Base-by-base conservation (phyloP, 345 rosid genomes). In the thale cress (Arabidopsis thaliana) region DNA sequence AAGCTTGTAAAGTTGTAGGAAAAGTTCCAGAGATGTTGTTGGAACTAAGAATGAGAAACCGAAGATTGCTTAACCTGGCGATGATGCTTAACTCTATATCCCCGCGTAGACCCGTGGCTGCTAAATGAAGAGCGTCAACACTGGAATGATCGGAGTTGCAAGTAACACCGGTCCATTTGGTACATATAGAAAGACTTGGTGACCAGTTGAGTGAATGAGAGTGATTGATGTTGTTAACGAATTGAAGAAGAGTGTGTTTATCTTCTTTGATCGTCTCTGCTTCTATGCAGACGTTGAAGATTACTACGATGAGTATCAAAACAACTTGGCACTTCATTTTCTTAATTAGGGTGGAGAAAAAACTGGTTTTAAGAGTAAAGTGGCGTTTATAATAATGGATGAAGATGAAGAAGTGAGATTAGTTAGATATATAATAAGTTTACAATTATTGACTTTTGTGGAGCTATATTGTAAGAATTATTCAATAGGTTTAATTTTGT, bases 151-250 rank as follows among this genome's bases (percentile, higher is more conserved):
- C 82, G 13, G 57, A 32, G 68, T 80, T 85, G 79, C 99, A 93
- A 8, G 82, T 80, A 48, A 95, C 89, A 52, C 99, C 98, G 10
- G 82, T 82, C 99, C 98, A 95, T 38, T 76, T 65, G n/a, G 62
- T 75, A 78, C 99, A 95, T 2, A 93, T 76, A 7, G 88, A 62
- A 48, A 77, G 81, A 77, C 59, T 65, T 65, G 81, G 79, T 20
- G 80, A 83, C 98, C 97, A 95, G 20, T 93, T 91, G 20, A 95
- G 81, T 58, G 79, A 62, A 36, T 71, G 85, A 11, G 98, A 81
- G 77, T 87, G 88, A 60, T 73, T 82, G 74, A 89, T 73, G n/a
- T 81, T 79, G 50, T 67, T 68, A n/a, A 85, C 40, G 48, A 93
- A 95, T 38, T 90, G 96, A 6, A 95, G 87, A 67, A 90, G 84